Percentiles rank a stretch among this genome's conserved stretches.
These are phyloP conservation scores for Westerdykella aurantiaca DNA, from an alignment of 2,329 filamentous ascomycete species.

Conservation along the genomic window DNA sequence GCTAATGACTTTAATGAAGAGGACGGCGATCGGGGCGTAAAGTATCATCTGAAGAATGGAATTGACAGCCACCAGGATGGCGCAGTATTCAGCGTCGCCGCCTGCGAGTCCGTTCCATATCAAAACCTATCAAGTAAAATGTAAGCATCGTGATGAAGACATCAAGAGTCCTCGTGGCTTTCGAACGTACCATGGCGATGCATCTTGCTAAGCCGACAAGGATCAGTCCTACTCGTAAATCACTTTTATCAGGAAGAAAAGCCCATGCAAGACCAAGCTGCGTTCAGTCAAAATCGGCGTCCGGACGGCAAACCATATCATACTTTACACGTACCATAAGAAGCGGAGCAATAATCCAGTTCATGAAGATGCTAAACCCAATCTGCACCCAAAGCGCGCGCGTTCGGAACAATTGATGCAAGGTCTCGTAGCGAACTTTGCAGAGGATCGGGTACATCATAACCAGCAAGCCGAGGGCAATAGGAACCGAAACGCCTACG, in stretches of 20 bases:
- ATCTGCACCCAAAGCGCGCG: slow-evolving; percentile 66
- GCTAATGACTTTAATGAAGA: slow-evolving; percentile 58
- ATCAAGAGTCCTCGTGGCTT: slow-evolving; percentile 36
- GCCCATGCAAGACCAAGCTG: slow-evolving; percentile 60
- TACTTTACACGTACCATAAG: slow-evolving; percentile 69
- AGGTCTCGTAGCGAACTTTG: slow-evolving; percentile 68
- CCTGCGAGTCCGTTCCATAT: slow-evolving; percentile 70
- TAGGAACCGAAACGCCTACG: slow-evolving; percentile 60
- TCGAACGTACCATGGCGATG: slow-evolving; percentile 65
- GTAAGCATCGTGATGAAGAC: slow-evolving; percentile 24
- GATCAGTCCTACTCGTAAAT: slow-evolving; percentile 55
- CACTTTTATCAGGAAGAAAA: slow-evolving; percentile 24
- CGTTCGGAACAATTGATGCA: slow-evolving; percentile 58
- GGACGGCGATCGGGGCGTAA: slow-evolving; percentile 34
- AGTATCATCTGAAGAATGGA: slow-evolving; percentile 38
- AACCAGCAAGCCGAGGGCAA: slow-evolving; percentile 69
- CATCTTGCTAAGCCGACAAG: slow-evolving; percentile 73
- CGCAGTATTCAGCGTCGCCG: slow-evolving; percentile 71
- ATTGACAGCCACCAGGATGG: slow-evolving; percentile 44
- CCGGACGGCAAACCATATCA: not conserved
- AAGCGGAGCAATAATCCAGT: slow-evolving; percentile 77
- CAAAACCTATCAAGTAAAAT: slow-evolving; percentile 45
- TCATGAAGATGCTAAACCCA: slow-evolving; percentile 63
- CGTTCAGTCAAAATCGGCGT: slow-evolving; percentile 2
- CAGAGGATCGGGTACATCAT: slow-evolving; percentile 90